Evolutionary conservation across 2,329 filamentous ascomycete genomes (phyloP).

Genomic region (Hymenoscyphus albidus): DNA sequence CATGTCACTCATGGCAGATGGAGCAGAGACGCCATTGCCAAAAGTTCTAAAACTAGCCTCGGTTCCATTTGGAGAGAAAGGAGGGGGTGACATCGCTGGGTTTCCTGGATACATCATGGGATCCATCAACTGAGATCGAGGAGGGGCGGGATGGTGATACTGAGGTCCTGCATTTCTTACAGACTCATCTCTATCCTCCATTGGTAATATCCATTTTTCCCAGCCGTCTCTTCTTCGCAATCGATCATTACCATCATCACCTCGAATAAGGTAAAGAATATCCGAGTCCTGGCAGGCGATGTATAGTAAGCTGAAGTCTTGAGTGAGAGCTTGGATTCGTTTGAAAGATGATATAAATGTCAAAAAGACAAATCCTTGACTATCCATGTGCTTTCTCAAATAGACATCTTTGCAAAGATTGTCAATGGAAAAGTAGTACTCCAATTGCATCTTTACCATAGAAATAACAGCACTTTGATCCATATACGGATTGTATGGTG

Average conservation of each 20-base stretch:
- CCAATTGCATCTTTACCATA: conserved; percentile 53
- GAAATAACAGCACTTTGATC: conserved; percentile 48
- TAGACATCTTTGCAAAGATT: conserved; percentile 93
- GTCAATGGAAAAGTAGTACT: conserved; percentile 96
- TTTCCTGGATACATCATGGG: conserved; percentile 28
- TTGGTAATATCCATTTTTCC: conserved; percentile 73
- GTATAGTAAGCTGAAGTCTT: conserved; percentile 70
- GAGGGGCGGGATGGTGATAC: conserved; percentile 28
- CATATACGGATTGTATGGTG: conserved; percentile 54
- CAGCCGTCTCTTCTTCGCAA: conserved; percentile 72
- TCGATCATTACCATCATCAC: conserved; percentile 74
- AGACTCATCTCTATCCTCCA: conserved; percentile 66
- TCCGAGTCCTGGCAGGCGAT: conserved; percentile 69
- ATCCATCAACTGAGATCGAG: conserved; percentile 26
- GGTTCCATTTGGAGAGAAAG: conserved; percentile 33
- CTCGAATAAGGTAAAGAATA: conserved; percentile 69
- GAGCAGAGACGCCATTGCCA: conserved; percentile 20
- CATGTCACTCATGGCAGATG: conserved; percentile 14
- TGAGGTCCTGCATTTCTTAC: conserved; percentile 71
- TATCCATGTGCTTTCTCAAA: conserved; percentile 88
- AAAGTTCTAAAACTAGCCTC: conserved; percentile 28
- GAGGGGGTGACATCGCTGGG: conserved; percentile 29
- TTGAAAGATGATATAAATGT: conserved; percentile 81
- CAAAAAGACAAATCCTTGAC: conserved; percentile 84
- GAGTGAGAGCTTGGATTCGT: conserved; percentile 70